phyloP scores from a whole-genome alignment of 768 basidiomycete species.

The Tylopilus rubrobrunneus region DNA sequence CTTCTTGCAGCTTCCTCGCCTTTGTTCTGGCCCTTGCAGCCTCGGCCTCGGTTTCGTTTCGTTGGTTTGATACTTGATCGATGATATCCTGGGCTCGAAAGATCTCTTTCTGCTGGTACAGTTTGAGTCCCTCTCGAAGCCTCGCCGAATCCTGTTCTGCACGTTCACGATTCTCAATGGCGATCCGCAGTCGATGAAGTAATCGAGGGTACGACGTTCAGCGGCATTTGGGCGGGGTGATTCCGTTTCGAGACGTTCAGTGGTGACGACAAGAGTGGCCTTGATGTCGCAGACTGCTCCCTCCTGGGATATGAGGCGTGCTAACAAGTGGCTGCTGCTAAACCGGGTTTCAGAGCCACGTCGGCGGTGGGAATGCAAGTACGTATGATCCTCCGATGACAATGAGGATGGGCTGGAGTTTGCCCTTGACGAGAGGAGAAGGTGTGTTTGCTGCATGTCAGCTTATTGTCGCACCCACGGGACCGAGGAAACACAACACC shows the following conservation, averaged over 20 bases:
- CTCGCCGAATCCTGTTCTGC: constrained; percentile 38
- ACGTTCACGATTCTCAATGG: constrained; percentile 36
- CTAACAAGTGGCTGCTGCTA: constrained; percentile 28
- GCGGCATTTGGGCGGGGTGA: constrained; percentile 40
- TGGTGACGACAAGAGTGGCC: constrained; percentile 20
- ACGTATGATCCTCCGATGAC: constrained; percentile 18
- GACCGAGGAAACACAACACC: constrained; percentile 13
- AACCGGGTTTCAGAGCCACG: constrained; percentile 30
- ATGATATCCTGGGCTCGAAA: constrained; percentile 40
- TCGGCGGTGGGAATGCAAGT: constrained; percentile 7
- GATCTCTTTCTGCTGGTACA: constrained; percentile 47
- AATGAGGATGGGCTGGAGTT: constrained; percentile 29
- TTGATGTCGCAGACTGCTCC: constrained; percentile 32
- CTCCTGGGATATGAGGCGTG: constrained; percentile 26
- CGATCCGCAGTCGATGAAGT: constrained; percentile 38
- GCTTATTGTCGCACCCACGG: neutral
- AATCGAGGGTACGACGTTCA: constrained; percentile 44
- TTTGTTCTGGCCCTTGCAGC: constrained; percentile 43
- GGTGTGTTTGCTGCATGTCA: neutral
- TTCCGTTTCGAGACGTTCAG: constrained; percentile 38
- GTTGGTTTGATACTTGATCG: constrained; percentile 38
- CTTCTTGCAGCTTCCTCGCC: constrained; percentile 41
- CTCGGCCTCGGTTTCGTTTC: constrained; percentile 43
- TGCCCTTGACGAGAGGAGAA: constrained; percentile 10
- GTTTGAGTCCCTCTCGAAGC: constrained; percentile 39